Percentiles rank a stretch among this genome's conserved stretches.
Evolutionary conservation across 495 filamentous ascomycete genomes (phyloP).

Genomic region (Apodospora peruviana): DNA sequence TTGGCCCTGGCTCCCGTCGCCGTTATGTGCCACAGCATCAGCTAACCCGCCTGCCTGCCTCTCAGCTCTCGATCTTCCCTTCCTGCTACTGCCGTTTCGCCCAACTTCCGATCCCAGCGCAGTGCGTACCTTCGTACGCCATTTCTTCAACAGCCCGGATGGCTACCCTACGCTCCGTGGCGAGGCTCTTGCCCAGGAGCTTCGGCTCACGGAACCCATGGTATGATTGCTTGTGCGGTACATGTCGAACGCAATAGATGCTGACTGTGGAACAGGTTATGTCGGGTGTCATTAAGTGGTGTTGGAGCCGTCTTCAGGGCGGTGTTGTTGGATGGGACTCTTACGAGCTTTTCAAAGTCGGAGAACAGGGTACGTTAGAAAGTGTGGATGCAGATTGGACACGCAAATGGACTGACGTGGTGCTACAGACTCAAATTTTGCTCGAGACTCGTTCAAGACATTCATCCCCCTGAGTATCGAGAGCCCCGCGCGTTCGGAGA

Average conservation of each 20-base stretch:
- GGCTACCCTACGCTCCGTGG: conserved; percentile 51
- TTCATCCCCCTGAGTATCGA: conserved; percentile 95
- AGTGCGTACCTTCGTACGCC: conserved; percentile 85
- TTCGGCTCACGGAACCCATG: conserved; percentile 91
- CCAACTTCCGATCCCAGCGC: conserved; percentile 87
- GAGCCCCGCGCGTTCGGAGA: conserved; percentile 74
- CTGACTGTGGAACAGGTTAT: conserved; percentile 58
- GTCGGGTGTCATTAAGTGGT: conserved; percentile 95
- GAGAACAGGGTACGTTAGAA: conserved; percentile 72
- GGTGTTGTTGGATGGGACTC: conserved; percentile 96
- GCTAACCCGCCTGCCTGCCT: conserved; percentile 29
- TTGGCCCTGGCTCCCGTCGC: conserved; percentile 1
- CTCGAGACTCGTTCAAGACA: conserved; percentile 87
- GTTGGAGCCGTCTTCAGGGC: conserved; percentile 88
- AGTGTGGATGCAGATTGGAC: too few relatives aligned
- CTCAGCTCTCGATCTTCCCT: conserved; percentile 79
- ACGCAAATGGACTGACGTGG: too few relatives aligned
- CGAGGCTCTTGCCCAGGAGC: conserved; percentile 70
- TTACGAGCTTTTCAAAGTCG: conserved; percentile 92
- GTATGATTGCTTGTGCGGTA: conserved; percentile 40
- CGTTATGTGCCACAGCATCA: conserved; percentile 13
- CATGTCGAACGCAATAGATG: background rate
- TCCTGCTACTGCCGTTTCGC: conserved; percentile 92
- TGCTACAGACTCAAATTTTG: conserved; percentile 81
- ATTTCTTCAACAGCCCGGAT: conserved; percentile 74